Percentiles rank a stretch among this genome's conserved stretches.
Evolutionary conservation across 192 early-diverging fungal species (phyloP).

Genomic region (Entomortierella parvispora): DNA sequence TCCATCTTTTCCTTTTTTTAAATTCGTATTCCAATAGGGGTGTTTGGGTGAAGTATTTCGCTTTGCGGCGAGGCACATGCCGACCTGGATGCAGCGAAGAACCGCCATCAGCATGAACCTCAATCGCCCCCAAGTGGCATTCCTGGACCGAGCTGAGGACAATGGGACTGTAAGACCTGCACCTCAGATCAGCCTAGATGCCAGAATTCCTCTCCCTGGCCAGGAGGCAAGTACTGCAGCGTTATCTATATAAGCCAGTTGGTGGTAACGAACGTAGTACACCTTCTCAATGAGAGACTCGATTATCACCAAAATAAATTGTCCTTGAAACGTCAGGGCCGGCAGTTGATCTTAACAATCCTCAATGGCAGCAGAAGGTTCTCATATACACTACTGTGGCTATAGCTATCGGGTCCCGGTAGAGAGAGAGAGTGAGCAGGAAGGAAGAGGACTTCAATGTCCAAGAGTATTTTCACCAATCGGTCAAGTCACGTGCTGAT

Average conservation of each 20-base stretch:
- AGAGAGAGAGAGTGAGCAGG: too few relatives aligned
- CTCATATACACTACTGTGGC: too few relatives aligned
- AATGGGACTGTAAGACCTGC: slow-evolving; percentile 16
- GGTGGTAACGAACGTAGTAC: neutral
- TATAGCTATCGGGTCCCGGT: too few relatives aligned
- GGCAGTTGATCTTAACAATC: too few relatives aligned
- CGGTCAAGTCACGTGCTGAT: too few relatives aligned
- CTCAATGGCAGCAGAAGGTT: too few relatives aligned
- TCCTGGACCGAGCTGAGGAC: slow-evolving; percentile 10
- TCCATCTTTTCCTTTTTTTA: neutral
- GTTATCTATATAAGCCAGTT: slow-evolving; percentile 3
- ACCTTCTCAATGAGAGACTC: neutral
- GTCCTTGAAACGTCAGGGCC: too few relatives aligned
- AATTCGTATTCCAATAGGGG: slow-evolving; percentile 9
- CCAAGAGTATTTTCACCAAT: too few relatives aligned
- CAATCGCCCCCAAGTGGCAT: slow-evolving; percentile 24
- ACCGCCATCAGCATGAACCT: slow-evolving; percentile 20
- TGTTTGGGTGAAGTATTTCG: slow-evolving; percentile 17
- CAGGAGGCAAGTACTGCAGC: slow-evolving; percentile 1
- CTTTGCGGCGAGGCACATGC: slow-evolving; percentile 20
- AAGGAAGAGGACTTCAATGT: too few relatives aligned
- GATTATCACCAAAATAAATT: too few relatives aligned
- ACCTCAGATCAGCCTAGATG: slow-evolving; percentile 18
- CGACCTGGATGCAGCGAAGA: slow-evolving; percentile 20
- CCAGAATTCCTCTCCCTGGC: slow-evolving; percentile 5